Evolutionary conservation across 148 eudicot genomes (phyloP).

Genomic region (Chenopodium suecicum): DNA sequence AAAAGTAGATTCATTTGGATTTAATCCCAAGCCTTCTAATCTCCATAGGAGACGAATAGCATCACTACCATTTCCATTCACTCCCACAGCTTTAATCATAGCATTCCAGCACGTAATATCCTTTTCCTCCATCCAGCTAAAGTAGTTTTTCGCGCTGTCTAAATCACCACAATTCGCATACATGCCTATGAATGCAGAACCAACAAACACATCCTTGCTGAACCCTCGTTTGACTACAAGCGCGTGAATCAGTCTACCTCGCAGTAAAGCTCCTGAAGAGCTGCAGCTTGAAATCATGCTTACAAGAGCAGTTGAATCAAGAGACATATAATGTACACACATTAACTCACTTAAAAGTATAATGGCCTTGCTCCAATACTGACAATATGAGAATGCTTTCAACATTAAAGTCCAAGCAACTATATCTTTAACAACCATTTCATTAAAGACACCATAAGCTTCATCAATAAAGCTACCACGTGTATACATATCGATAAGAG

Average conservation of each 20-base stretch:
- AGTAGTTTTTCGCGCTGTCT: constrained; percentile 34
- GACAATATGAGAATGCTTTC: constrained; percentile 41
- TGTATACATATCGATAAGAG: constrained; percentile 48
- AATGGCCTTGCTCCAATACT: constrained; percentile 34
- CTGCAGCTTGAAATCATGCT: constrained; percentile 47
- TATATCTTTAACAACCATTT: constrained; percentile 43
- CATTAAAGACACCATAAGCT: constrained; percentile 45
- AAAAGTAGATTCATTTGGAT: constrained; percentile 52
- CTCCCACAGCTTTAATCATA: constrained; percentile 49
- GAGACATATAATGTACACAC: constrained; percentile 22
- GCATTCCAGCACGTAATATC: constrained; percentile 62
- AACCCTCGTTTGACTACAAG: constrained; percentile 43
- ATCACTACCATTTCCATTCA: constrained; percentile 40
- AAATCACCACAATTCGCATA: constrained; percentile 41
- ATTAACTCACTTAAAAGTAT: constrained; percentile 42
- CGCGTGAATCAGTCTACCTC: constrained; percentile 40
- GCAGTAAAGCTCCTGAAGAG: constrained; percentile 38
- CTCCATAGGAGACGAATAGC: constrained; percentile 38
- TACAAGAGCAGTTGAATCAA: constrained; percentile 44
- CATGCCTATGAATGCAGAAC: constrained; percentile 52
- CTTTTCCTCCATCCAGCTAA: constrained; percentile 39
- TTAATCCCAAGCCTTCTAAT: constrained; percentile 39
- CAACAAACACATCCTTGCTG: constrained; percentile 40
- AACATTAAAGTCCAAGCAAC: constrained; percentile 63
- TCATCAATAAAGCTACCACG: constrained; percentile 31